phyloP scores from a whole-genome alignment of 768 basidiomycete species.

The Coprinopsis strossmayeri region DNA sequence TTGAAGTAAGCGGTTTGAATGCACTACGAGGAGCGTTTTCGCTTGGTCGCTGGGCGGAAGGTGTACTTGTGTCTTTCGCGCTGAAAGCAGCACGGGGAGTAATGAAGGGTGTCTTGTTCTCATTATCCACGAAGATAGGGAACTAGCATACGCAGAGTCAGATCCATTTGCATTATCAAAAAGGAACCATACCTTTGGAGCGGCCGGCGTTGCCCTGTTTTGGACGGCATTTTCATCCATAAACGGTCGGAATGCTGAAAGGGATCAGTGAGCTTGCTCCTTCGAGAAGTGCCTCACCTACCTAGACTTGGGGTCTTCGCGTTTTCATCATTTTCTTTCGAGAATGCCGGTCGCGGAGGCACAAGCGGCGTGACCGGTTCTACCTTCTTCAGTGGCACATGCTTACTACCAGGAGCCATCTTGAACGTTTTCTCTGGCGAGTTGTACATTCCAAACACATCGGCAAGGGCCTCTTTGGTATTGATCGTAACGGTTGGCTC shows the following conservation, averaged over 20 bases:
- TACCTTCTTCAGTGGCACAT: slow-evolving; percentile 64
- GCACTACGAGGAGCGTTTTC: slow-evolving; percentile 23
- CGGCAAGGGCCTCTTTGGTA: slow-evolving; percentile 89
- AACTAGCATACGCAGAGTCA: slow-evolving; percentile 36
- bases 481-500: slow-evolving; percentile 94
- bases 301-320: slow-evolving; percentile 32
- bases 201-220: slow-evolving; percentile 29
- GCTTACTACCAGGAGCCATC: slow-evolving; percentile 54
- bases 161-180: neutral
- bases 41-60: slow-evolving; percentile 21
- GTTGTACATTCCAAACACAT: slow-evolving; percentile 96
- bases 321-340: slow-evolving; percentile 35
- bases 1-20: slow-evolving; percentile 22
- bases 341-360: slow-evolving; percentile 25
- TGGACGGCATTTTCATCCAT: slow-evolving; percentile 38
- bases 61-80: slow-evolving; percentile 39
- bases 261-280: neutral
- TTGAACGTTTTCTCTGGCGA: slow-evolving; percentile 74
- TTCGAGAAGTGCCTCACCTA: slow-evolving; percentile 12
- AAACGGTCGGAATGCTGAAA: slow-evolving; percentile 7
- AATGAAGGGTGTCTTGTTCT: slow-evolving; percentile 35
- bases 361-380: slow-evolving; percentile 48
- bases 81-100: slow-evolving; percentile 41
- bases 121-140: slow-evolving; percentile 58
- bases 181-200: slow-evolving; percentile 31